A percentile compares a stretch with the other conserved stretches of the same genome.
Conservation (phyloP, 139 green algal genomes). For the Coelastrella sp. region DNA sequence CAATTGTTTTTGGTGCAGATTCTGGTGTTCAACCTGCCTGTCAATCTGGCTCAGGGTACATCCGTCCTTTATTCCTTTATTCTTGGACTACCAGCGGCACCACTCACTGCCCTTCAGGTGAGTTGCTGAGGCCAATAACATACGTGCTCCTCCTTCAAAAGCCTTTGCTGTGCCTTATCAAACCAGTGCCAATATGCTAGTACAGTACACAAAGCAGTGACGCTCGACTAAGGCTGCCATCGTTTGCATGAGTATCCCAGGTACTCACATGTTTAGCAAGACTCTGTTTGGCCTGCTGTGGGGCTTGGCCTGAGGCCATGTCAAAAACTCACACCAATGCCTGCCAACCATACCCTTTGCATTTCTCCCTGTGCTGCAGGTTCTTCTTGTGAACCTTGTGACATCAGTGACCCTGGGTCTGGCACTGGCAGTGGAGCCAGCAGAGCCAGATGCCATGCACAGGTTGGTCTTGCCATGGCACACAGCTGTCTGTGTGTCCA, state of each 20-base stretch:
- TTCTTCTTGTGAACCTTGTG: slow-evolving; percentile 96
- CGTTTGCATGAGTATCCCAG: no score
- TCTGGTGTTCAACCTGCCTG: slow-evolving; percentile 64
- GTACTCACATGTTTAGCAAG: no score
- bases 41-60: slow-evolving; percentile 91
- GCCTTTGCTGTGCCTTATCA: no score
- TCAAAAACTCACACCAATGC: background rate
- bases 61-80: slow-evolving; percentile 94
- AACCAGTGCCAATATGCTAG: no score
- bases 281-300: no score
- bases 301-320: no score
- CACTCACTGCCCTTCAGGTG: slow-evolving; percentile 59
- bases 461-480: background rate
- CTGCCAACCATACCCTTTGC: background rate
- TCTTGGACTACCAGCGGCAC: slow-evolving; percentile 81
- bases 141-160: background rate
- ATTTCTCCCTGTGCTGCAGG: slow-evolving; percentile 52
- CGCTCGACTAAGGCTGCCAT: no score
- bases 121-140: background rate
- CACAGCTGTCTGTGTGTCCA: no score
- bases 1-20: slow-evolving; percentile 34
- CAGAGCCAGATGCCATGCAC: slow-evolving; percentile 70
- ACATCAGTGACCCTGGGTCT: slow-evolving; percentile 92
- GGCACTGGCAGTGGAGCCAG: slow-evolving; percentile 89
- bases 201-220: no score